Base-by-base conservation (phyloP, 768 basidiomycete species). In the Cystoderma amianthinum region DNA sequence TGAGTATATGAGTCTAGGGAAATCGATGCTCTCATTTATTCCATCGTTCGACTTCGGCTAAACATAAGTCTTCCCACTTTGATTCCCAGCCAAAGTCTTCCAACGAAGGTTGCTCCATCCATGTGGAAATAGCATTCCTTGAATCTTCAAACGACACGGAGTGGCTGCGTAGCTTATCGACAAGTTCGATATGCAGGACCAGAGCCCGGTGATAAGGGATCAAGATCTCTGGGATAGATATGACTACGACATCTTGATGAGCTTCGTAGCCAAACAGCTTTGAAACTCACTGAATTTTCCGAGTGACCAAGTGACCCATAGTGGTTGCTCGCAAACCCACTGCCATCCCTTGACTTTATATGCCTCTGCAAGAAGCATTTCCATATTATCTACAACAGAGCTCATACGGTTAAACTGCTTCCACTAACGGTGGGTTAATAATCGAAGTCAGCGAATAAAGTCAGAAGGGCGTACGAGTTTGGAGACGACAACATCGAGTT, bases 301-400 rank as follows among this genome's bases (percentile, higher is more conserved):
- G 19, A 90, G 61, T 0, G 88, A 67, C 88, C 88, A 91, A 9
- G 87, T 88, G 18, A 75, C 62, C 88, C 88, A 91, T 33, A 91
- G 63, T 1, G 85, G 80, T 45, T 89, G 84, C 47, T 76, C 66
- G 10, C 71, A 68, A 2, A 76, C 80, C 81, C 84, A 89, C 45
- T 68, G 63, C 64, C 76, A 80, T 0, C 88, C 86, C 57, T 85
- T 88, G 12, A 63, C 59, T 56, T 74, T 85, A 51, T 78, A 72
- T 2, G 85, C 85, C 32, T 91, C 88, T 20, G 73, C 62, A 10
- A 88, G 60, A 2, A 87, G 55, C 2, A 58, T 52, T 45, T 91
- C 88, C 40, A 89, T 52, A 37, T 63, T 76, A 28, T 89, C 86
- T 35, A 88, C 59, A 17, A 76, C 67, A 1, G 58, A 53, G 42